A percentile compares a stretch with the other conserved stretches of the same genome.
phyloP scores from a whole-genome alignment of 2,329 filamentous ascomycete genomes.

The Tympanopsis confertula region DNA sequence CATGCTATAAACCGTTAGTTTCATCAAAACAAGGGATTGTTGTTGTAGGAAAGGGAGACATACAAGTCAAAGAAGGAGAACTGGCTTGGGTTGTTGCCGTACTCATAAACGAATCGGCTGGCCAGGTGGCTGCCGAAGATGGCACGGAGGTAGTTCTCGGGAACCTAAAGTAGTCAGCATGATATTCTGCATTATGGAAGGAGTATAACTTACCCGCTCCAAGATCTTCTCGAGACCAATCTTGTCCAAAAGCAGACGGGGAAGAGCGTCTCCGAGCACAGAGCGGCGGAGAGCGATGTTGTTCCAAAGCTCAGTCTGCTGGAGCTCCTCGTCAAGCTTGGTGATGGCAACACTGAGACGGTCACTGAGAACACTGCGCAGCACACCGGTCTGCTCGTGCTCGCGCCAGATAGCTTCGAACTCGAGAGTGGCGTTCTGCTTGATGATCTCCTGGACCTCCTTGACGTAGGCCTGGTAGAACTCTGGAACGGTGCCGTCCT shows the following conservation, averaged over 20 bases:
- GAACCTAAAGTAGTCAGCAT: slow-evolving; percentile 17
- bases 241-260: slow-evolving; percentile 72
- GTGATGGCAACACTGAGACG: slow-evolving; percentile 58
- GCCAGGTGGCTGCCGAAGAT: slow-evolving; percentile 96
- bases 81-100: slow-evolving; percentile 82
- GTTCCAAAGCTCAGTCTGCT: slow-evolving; percentile 77
- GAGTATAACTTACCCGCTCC: slow-evolving; percentile 45
- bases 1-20: neutral
- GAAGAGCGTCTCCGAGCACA: slow-evolving; percentile 76
- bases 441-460: slow-evolving; percentile 80
- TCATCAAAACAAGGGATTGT: neutral
- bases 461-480: slow-evolving; percentile 94
- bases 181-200: neutral
- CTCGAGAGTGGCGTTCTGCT: slow-evolving; percentile 81
- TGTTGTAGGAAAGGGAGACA: slow-evolving; percentile 28
- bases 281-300: slow-evolving; percentile 66
- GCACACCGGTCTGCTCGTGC: slow-evolving; percentile 66
- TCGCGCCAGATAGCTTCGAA: slow-evolving; percentile 99
- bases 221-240: slow-evolving; percentile 85
- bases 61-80: slow-evolving; percentile 99
- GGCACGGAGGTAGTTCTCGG: slow-evolving; percentile 79
- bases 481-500: slow-evolving; percentile 59
- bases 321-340: slow-evolving; percentile 40
- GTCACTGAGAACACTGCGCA: slow-evolving; percentile 82
- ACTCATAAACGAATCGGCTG: slow-evolving; percentile 90